A percentile compares a stretch with the other conserved stretches of the same genome.
These are phyloP conservation scores for Pistacia atlantica DNA, from an alignment of 345 rosid species.

Conservation along the genomic window DNA sequence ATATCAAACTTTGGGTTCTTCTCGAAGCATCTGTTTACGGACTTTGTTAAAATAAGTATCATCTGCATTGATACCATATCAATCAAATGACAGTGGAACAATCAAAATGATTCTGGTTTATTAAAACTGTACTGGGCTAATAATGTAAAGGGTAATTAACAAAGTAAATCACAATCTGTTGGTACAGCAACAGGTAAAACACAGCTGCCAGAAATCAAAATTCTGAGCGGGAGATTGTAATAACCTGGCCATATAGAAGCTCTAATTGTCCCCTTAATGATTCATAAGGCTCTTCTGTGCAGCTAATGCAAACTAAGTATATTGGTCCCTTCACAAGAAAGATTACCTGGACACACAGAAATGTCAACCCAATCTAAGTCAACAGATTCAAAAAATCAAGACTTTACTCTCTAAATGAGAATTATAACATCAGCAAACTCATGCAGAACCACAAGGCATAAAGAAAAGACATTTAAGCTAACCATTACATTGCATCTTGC, in stretches of 20 bases:
- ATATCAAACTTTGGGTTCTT: constrained; percentile 98
- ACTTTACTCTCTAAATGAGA: neutral
- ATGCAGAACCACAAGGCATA: neutral
- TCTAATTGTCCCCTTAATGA: constrained; percentile 85
- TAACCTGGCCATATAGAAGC: constrained; percentile 97
- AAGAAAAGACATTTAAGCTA: neutral
- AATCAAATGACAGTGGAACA: constrained; percentile 20
- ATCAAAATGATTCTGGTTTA: constrained; percentile 1
- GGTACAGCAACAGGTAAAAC: neutral
- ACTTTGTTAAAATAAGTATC: constrained; percentile 94
- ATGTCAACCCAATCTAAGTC: neutral
- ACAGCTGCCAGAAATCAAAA: neutral
- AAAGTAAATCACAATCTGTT: neutral
- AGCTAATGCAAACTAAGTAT: constrained; percentile 95
- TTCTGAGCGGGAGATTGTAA: constrained; percentile 1
- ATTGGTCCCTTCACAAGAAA: constrained; percentile 99
- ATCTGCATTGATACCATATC: constrained; percentile 61
- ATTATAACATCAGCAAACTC: neutral
- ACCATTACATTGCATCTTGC: neutral
- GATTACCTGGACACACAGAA: constrained; percentile 61
- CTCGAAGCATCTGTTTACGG: constrained; percentile 93
- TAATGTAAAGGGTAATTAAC: neutral
- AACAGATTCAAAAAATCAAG: constrained; percentile 14
- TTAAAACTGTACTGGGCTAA: neutral
- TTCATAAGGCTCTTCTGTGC: constrained; percentile 94